Conservation (phyloP, 495 filamentous ascomycete species). For the Evansstolkia leycettana region DNA sequence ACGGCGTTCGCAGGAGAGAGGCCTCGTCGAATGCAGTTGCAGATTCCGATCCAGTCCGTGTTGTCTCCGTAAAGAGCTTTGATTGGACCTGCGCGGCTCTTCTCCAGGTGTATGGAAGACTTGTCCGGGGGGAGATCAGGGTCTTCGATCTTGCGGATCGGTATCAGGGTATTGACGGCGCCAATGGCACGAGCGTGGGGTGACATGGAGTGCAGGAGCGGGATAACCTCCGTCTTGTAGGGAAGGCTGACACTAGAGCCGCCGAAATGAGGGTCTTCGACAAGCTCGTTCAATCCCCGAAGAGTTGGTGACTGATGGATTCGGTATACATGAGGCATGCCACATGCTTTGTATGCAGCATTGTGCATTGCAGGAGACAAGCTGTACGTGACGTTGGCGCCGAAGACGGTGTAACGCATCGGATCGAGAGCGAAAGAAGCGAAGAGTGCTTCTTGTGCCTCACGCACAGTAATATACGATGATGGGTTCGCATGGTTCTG, state of each 20-base stretch:
- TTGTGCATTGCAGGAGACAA: constrained; percentile 50
- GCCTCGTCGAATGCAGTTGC: constrained; percentile 53
- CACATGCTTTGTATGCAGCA: constrained; percentile 55
- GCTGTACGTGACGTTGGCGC: constrained; percentile 31
- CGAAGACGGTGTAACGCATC: constrained; percentile 32
- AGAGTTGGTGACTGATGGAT: constrained; percentile 52
- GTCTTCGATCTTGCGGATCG: constrained; percentile 45
- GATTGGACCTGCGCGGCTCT: constrained; percentile 50
- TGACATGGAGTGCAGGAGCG: constrained; percentile 55
- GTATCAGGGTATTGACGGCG: constrained; percentile 65
- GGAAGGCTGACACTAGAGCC: constrained; percentile 63
- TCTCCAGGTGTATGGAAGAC: constrained; percentile 39
- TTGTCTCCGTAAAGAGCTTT: constrained; percentile 66
- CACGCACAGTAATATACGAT: constrained; percentile 28
- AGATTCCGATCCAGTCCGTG: constrained; percentile 74
- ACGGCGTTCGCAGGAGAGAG: constrained; percentile 68
- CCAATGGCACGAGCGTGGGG: constrained; percentile 67
- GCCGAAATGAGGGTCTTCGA: constrained; percentile 54
- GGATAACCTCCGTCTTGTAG: constrained; percentile 63
- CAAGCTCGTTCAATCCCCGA: constrained; percentile 51
- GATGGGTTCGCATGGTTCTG: constrained; percentile 12
- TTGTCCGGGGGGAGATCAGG: constrained; percentile 23
- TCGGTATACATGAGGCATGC: constrained; percentile 62
- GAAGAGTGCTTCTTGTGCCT: constrained; percentile 35
- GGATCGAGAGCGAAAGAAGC: constrained; percentile 43